Percentiles rank a stretch among this genome's conserved stretches.
Conservation (phyloP, 495 filamentous ascomycete genomes). For the Trypethelium eluteriae region DNA sequence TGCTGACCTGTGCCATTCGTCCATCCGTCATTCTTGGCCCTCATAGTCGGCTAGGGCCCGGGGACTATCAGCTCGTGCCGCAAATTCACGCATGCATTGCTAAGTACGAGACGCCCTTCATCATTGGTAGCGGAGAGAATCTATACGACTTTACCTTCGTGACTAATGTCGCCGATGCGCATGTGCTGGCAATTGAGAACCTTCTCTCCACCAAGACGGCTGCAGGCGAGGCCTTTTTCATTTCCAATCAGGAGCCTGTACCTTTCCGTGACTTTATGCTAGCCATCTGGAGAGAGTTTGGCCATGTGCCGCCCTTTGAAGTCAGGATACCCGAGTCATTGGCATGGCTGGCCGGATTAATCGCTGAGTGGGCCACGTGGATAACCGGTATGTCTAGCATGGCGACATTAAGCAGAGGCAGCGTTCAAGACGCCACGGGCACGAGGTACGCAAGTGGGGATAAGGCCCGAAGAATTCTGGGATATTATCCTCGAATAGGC, state of each 20-base stretch:
- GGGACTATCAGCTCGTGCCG: conserved; percentile 47
- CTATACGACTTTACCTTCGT: conserved; percentile 57
- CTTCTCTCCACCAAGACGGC: conserved; percentile 48
- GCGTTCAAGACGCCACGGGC: conserved; percentile 49
- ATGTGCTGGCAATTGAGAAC: conserved; percentile 55
- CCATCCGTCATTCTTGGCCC: conserved; percentile 50
- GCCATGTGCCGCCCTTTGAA: conserved; percentile 47
- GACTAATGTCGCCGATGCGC: conserved; percentile 54
- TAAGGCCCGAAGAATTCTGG: conserved; percentile 50
- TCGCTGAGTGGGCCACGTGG: conserved; percentile 49
- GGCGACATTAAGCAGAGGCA: conserved; percentile 49
- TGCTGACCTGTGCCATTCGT: conserved; percentile 50
- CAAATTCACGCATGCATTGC: conserved; percentile 50
- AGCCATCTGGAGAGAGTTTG: conserved; percentile 52
- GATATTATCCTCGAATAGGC: conserved; percentile 50
- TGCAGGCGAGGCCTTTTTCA: conserved; percentile 55
- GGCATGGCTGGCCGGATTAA: conserved; percentile 43
- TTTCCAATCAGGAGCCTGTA: conserved; percentile 57
- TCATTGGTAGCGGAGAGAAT: conserved; percentile 51
- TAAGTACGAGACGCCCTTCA: conserved; percentile 48
- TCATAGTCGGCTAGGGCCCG: conserved; percentile 28
- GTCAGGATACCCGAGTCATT: conserved; percentile 46
- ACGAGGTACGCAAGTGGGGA: conserved; percentile 49
- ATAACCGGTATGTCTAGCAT: conserved; percentile 40
- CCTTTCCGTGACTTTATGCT: conserved; percentile 55